phyloP scores from a whole-genome alignment of 768 basidiomycete genomes.

The Pleurotus citrinopileatus region DNA sequence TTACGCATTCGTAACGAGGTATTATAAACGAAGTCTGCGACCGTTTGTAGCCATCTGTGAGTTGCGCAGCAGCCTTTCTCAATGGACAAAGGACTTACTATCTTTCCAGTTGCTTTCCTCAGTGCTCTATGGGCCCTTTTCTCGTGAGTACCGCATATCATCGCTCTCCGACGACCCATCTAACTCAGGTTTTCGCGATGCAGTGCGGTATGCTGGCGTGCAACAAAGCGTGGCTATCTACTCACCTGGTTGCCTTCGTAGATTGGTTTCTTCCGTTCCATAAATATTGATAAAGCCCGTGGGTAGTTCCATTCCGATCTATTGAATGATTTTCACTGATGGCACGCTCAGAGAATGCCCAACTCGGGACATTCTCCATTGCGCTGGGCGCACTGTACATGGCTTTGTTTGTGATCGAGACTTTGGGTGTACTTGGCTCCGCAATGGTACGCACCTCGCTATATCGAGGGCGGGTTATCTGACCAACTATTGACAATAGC shows the following conservation, averaged over 20 bases:
- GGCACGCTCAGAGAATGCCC: constrained; percentile 32
- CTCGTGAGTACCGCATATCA: constrained; percentile 44
- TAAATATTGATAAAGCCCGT: constrained; percentile 46
- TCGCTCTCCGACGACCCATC: constrained; percentile 9
- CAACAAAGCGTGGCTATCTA: not conserved
- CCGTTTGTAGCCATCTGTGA: constrained; percentile 53
- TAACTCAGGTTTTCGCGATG: no score
- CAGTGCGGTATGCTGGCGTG: constrained; percentile 29
- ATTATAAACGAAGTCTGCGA: constrained; percentile 57
- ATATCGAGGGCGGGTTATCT: not conserved
- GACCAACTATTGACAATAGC: constrained; percentile 31
- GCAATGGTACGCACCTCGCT: constrained; percentile 35
- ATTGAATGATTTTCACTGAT: not conserved
- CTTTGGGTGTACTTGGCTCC: constrained; percentile 53
- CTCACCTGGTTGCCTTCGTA: constrained; percentile 20
- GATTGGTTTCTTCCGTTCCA: constrained; percentile 64
- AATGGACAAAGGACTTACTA: constrained; percentile 8
- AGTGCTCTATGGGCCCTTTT: constrained; percentile 59
- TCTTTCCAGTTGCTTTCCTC: constrained; percentile 35
- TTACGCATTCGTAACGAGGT: constrained; percentile 55
- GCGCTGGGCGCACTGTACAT: constrained; percentile 60
- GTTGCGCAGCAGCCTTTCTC: constrained; percentile 1
- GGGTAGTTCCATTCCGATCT: constrained; percentile 19
- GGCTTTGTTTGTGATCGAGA: constrained; percentile 46
- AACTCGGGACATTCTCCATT: constrained; percentile 53